Evolutionary conservation across 345 rosid genomes (phyloP), one percentile per base, ranked within the genome.

Genomic region (Jatropha curcas): DNA sequence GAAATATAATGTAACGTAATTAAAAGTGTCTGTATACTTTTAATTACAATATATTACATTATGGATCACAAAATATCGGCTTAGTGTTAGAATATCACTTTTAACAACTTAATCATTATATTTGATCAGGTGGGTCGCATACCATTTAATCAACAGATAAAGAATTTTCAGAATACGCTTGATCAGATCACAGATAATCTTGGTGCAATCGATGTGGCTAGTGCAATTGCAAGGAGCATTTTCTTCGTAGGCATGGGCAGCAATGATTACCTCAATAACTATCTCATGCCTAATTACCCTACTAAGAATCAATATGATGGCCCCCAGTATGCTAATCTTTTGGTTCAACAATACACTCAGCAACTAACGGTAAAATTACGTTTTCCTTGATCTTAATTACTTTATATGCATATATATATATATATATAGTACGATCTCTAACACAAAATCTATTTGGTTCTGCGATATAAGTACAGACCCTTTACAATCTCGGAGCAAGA

Each of bases 181-280:
- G 83, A 92, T 83, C 94, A 92, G 56, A 81, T 92, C 24, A 79
- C 90, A 0, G 80, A 67, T 35, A 86, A 82, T 50, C 84, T 88
- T 13, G 97, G 98, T 8, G 85, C 92, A 52, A 74, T 73, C 6
- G 84, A 83, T 71, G 80, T 87, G 22, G 83, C 90, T 0, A 79
- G 65, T 41, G 85, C 91, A 4, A 73, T 95, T 17, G 79, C 80
- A 43, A 76, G 70, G 57, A 86, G 94, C 82, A 69, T 95, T 35
- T 95, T 91, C 81, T 92, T 92, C 74, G 84, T 92, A 0, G 98
- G 99, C 61, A 91, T 95, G 98, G 97, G 98, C 66, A 95, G 98
- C 84, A 95, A 95, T 76, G 99, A 95, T 83, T 95, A 95, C 78
- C 89, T 92, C 64, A 89, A 95, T 81, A 95, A 91, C 71, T 95